Evolutionary conservation across 306 rosid genomes (phyloP).

Genomic region (Dryas octopetala): DNA sequence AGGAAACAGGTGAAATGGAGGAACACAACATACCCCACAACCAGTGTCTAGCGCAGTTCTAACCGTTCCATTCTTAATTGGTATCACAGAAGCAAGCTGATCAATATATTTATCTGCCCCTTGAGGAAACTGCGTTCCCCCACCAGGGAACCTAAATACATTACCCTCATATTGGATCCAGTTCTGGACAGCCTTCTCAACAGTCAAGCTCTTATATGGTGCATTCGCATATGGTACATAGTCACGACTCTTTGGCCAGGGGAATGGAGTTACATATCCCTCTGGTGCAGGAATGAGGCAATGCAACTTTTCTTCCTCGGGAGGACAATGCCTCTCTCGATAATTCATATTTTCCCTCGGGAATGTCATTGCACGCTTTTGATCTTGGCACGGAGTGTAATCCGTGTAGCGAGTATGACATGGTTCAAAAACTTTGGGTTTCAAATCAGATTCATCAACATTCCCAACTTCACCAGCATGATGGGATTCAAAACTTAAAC

Average conservation of each 20-base stretch:
- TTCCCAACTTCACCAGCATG: constrained; percentile 69
- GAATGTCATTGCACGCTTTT: constrained; percentile 89
- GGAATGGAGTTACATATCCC: constrained; percentile 94
- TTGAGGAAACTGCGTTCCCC: constrained; percentile 96
- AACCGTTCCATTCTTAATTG: constrained; percentile 83
- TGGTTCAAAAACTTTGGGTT: constrained; percentile 56
- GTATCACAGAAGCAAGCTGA: constrained; percentile 86
- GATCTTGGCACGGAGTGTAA: constrained; percentile 98
- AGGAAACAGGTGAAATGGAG: constrained; percentile 10
- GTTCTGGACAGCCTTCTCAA: constrained; percentile 98
- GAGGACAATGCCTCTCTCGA: constrained; percentile 91
- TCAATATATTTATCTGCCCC: constrained; percentile 96
- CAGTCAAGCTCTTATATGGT: constrained; percentile 94
- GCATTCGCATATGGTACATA: constrained; percentile 97
- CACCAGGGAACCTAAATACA: constrained; percentile 91
- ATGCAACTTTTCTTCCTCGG: constrained; percentile 73
- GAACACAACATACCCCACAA: constrained; percentile 79
- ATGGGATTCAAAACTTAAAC: constrained; percentile 80
- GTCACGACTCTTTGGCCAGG: constrained; percentile 98
- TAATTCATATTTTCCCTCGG: constrained; percentile 78
- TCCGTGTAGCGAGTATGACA: constrained; percentile 53
- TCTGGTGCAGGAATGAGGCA: constrained; percentile 94
- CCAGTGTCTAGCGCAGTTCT: constrained; percentile 97
- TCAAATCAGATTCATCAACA: constrained; percentile 47
- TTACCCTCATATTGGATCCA: constrained; percentile 98